phyloP scores from a whole-genome alignment of 768 basidiomycete genomes.

The Lactarius sanguifluus region DNA sequence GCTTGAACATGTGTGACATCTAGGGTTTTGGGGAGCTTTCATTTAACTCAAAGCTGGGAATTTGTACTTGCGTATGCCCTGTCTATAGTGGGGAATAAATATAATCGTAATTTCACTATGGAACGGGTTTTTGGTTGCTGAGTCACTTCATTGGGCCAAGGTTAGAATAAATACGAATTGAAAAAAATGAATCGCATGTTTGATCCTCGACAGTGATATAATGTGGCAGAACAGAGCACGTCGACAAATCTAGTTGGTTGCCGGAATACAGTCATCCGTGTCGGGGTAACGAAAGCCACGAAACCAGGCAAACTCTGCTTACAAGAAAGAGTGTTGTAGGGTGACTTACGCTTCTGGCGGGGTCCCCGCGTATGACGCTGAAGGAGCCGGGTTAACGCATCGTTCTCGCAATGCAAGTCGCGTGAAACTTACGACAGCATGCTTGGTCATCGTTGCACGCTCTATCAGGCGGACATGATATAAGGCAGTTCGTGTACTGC shows the following conservation, averaged over 20 bases:
- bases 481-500: conserved; percentile 61
- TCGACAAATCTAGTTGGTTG: not conserved
- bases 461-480: conserved; percentile 67
- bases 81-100: too few relatives aligned
- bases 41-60: not conserved
- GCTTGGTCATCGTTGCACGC: conserved; percentile 73
- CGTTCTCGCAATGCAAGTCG: not conserved
- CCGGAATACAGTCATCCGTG: too few relatives aligned
- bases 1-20: not conserved
- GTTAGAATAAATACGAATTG: not conserved
- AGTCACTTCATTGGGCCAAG: too few relatives aligned
- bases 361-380: conserved; percentile 19
- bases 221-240: not conserved
- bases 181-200: not conserved
- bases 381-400: conserved; percentile 4
- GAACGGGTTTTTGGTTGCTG: too few relatives aligned
- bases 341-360: conserved; percentile 14
- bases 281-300: not conserved
- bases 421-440: conserved; percentile 70
- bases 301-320: not conserved
- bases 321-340: not conserved
- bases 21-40: not conserved
- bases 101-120: too few relatives aligned
- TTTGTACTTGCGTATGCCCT: too few relatives aligned
- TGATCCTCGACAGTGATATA: not conserved